Base-by-base conservation (phyloP, 1,284 basidiomycete genomes). In the Cryptococcus depauperatus region DNA sequence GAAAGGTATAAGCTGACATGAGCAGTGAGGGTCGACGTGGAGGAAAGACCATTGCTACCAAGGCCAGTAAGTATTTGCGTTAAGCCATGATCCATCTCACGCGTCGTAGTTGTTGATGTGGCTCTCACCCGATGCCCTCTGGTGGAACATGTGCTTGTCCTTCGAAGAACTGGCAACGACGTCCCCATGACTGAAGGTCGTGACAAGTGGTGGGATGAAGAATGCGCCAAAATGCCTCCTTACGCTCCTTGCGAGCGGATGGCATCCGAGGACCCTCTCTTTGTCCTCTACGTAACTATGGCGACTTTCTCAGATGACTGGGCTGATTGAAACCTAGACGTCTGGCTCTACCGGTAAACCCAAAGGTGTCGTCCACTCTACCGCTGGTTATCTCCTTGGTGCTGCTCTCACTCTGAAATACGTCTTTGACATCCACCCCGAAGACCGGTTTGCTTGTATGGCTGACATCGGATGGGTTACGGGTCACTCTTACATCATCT, bases 391-490 rank as follows among this genome's bases (percentile, higher is more conserved):
- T 73, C 78, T 93, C 45, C 84, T 95, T 40, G 81, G 89, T 56
- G 88, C 87, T 1, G 83, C 86, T 1, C 68, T 95, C 46, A 90
- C 89, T n/a, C 81, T 92, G 70, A 96, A 96, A 74, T 86, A 88
- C 71, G 87, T 96, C 53, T 98, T 97, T 62, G 95, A 98, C 68
- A 81, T 96, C 25, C 95, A 98, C 71, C 80, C 83, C 13, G 85
- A 84, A 45, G 85, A 92, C 74, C 81, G 77, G 57, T 97, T 93
- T 68, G 93, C 85, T 5, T 98, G 95, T 76, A 93, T 97, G 92
- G 93, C 93, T 52, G 93, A 98, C 67, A 80, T 98, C 47, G 93
- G 93, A 61, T 98, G 93, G 93, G 96, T 98, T 73, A 98, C 93
- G 4, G 93, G 93, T 30, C 93, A 97, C 75, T 88, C 88, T 71